Base-by-base conservation (phyloP, 495 filamentous ascomycete species). In the Penicillium bialowiezense region DNA sequence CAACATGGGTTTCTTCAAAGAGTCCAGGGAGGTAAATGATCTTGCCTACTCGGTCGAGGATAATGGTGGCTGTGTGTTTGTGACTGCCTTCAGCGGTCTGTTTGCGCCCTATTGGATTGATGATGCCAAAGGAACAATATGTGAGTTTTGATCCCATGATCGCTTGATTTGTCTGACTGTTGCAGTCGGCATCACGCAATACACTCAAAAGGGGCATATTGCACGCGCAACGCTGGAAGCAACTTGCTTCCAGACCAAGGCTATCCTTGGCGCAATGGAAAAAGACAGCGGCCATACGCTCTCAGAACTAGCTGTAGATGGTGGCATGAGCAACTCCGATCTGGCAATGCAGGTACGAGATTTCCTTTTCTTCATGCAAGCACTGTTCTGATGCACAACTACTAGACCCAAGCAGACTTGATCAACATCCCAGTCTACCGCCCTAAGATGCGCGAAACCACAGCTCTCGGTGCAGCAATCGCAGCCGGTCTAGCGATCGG, bases 81-180 rank as follows among this genome's bases (percentile, higher is more conserved):
- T 97, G 38, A 97, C 92, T 10, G 92, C 92, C 5, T 97, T 97
- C 65, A 95, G 89, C 64, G 92, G 92, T 5, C 76, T 97, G 2
- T 97, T 96, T 70, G 92, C 92, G 3, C 92, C 92, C 5, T 97
- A 97, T 62, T 97, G 92, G 92, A 93, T 96, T 54, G 91, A 96
- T 60, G 89, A 96, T 71, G 91, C 91, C 5, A 89, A 91, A 65
- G 92, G 92, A 17, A 96, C 91, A 1, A 82, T 93, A 8, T 91
- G 85, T 88, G 72, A 76, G 80, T 69, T 39, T 52, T 47, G 20
- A 28, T 23, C 31, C 18, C 41, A 23, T 48, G 13, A 24, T 34
- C 23, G 3, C 8, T 8, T 26, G 23, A 15, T 14, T 35, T 51
- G 12, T 55, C 33, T 46, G 41, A 50, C 41, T 12, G 15, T 2